phyloP scores from a whole-genome alignment of 495 filamentous ascomycete species.

The Aspergillus homomorphus region DNA sequence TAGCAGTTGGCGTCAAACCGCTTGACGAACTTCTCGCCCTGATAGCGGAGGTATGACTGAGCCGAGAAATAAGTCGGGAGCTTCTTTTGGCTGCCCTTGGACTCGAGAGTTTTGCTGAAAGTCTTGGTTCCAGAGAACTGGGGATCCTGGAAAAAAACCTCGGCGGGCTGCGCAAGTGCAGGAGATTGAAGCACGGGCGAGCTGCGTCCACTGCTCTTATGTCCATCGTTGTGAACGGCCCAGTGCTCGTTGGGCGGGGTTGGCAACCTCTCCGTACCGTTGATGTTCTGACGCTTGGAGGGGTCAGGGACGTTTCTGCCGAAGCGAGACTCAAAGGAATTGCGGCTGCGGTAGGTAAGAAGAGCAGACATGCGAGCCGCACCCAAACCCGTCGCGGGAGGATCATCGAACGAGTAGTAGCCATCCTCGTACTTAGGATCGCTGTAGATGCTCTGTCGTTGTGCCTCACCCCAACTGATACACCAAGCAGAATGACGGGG shows the following conservation, averaged over 20 bases:
- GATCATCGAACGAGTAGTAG: constrained; percentile 82
- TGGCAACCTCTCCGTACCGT: constrained; percentile 56
- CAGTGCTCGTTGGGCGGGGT: constrained; percentile 81
- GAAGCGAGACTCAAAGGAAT: constrained; percentile 95
- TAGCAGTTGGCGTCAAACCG: constrained; percentile 98
- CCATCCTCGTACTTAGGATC: constrained; percentile 98
- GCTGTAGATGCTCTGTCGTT: constrained; percentile 95
- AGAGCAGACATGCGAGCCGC: constrained; percentile 96
- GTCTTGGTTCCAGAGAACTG: constrained; percentile 72
- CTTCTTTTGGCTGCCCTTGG: constrained; percentile 37
- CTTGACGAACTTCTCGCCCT: constrained; percentile 93
- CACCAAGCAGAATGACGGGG: constrained; percentile 97
- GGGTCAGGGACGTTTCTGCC: constrained; percentile 89
- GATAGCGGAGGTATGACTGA: constrained; percentile 97
- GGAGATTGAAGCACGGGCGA: constrained; percentile 25
- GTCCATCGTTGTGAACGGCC: constrained; percentile 94
- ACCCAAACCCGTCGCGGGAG: constrained; percentile 80
- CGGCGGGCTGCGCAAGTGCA: constrained; percentile 10
- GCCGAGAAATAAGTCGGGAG: constrained; percentile 91
- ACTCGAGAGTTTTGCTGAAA: constrained; percentile 31
- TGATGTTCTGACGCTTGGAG: constrained; percentile 73
- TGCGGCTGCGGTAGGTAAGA: constrained; percentile 90
- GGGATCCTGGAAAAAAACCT: constrained; percentile 59
- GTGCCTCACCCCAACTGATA: constrained; percentile 97
- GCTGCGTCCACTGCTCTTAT: constrained; percentile 53